These are phyloP conservation scores for Gloeophyllum trabeum DNA, from an alignment of 768 basidiomycete species.

Conservation along the genomic window DNA sequence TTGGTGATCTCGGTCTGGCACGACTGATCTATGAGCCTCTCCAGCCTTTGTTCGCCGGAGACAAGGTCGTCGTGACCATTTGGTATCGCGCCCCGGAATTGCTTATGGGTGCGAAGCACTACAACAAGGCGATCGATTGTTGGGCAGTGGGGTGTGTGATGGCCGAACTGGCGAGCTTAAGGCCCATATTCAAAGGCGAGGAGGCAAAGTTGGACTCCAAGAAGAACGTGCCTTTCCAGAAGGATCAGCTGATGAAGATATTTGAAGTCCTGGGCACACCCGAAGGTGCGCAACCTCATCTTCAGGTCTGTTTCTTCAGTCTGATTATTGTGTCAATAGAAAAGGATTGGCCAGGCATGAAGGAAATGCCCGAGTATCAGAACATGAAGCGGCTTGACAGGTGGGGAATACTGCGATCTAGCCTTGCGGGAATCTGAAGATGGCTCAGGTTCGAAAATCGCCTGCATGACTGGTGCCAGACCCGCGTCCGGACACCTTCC, in stretches of 20 bases:
- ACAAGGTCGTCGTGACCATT: conserved; percentile 98
- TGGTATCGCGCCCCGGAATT: conserved; percentile 99
- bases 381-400: conserved; percentile 71
- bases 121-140: conserved; percentile 91
- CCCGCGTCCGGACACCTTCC: conserved; percentile 42
- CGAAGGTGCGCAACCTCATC: conserved; percentile 41
- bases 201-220: conserved; percentile 96
- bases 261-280: conserved; percentile 91
- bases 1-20: conserved; percentile 95
- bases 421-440: neutral
- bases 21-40: conserved; percentile 86
- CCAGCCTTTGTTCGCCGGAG: conserved; percentile 84
- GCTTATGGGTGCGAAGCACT: conserved; percentile 92
- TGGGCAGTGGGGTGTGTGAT: conserved; percentile 99
- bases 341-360: conserved; percentile 78
- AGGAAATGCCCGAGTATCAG: conserved; percentile 80
- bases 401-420: conserved; percentile 38
- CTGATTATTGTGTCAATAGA: conserved; percentile 30
- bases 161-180: conserved; percentile 85
- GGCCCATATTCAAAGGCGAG: conserved; percentile 98
- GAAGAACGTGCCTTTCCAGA: conserved; percentile 95
- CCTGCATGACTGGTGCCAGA: conserved; percentile 66
- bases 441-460: conserved; percentile 41
- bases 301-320: neutral
- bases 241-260: conserved; percentile 92